Evolutionary conservation across 306 rosid species (phyloP), one percentile per base, ranked within the genome.

Genomic region (apple (Malus domestica)): DNA sequence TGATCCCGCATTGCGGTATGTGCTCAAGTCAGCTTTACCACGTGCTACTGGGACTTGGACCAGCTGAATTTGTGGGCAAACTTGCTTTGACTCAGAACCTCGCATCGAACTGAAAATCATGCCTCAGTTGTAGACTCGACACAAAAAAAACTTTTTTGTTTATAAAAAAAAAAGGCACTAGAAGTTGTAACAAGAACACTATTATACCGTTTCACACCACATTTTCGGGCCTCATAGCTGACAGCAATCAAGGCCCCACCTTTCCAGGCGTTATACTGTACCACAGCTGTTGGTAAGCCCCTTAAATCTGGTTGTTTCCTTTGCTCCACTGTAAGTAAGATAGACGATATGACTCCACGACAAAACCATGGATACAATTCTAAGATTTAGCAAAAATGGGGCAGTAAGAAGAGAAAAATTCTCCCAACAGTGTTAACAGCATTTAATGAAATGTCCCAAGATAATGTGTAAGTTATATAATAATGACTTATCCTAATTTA

Each of bases 231-330:
- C 83, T 95, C 98, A 58, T 95, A 95, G 85, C 97, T 87, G 27
- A 95, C 98, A 74, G 98, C 98, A 83, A 95, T 92, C 86, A 95
- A 87, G 58, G 83, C 85, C 20, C 98, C 98, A 66, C 98, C 98
- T 84, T 95, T 90, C 82, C 89, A 92, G 58, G 97, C 85, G 67
- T 92, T 95, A 84, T 90, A 95, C 77, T 95, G 98, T 52, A 95
- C 89, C 25, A 95, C 98, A 49, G 98, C 97, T 65, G 90, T 77
- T 6, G 98, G 97, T 23, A 90, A 83, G 15, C 93, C 97, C 81
- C 97, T 85, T 76, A 95, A 81, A n/a, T 76, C 58, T 10, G 93
- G 98, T 55, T 90, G 90, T 78, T 84, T 95, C 76, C 98, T 81
- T 86, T 95, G 97, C 82, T 95, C 98, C 77, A 92, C 98, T 94